Conservation (phyloP, 768 basidiomycete genomes). For the Tephrocybe sp. region DNA sequence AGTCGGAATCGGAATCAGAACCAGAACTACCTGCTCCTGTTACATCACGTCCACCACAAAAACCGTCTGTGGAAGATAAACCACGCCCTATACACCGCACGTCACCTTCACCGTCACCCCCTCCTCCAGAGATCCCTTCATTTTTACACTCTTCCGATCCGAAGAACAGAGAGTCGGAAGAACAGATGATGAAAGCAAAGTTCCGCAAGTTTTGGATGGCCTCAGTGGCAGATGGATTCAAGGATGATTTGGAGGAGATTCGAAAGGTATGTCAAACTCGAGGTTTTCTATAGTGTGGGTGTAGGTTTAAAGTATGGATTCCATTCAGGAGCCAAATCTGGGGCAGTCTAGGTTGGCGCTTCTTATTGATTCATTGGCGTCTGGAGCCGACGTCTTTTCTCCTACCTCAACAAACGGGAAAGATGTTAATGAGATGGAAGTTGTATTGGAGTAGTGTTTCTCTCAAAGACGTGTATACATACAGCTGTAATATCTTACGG, state of each 20-base stretch:
- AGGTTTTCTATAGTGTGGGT: not conserved
- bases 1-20: constrained; percentile 17
- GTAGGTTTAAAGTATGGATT: not conserved
- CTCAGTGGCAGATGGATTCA: constrained; percentile 77
- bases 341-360: constrained; percentile 65
- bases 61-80: constrained; percentile 11
- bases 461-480: too few relatives aligned
- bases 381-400: constrained; percentile 72
- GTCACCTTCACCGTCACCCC: constrained; percentile 45
- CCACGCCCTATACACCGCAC: constrained; percentile 18
- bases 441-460: constrained; percentile 46
- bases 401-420: constrained; percentile 29
- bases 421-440: constrained; percentile 67
- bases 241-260: constrained; percentile 80
- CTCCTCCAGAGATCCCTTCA: constrained; percentile 47
- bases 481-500: too few relatives aligned
- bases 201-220: constrained; percentile 90
- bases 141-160: constrained; percentile 42
- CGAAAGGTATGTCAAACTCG: constrained; percentile 54
- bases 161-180: constrained; percentile 28
- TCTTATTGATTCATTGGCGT: constrained; percentile 79
- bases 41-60: constrained; percentile 13
- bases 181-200: constrained; percentile 56
- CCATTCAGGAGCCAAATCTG: constrained; percentile 56
- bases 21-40: constrained; percentile 4